A percentile compares a stretch with the other conserved stretches of the same genome.
Conservation (phyloP, 106 monocot genomes). For the Chionographis japonica region DNA sequence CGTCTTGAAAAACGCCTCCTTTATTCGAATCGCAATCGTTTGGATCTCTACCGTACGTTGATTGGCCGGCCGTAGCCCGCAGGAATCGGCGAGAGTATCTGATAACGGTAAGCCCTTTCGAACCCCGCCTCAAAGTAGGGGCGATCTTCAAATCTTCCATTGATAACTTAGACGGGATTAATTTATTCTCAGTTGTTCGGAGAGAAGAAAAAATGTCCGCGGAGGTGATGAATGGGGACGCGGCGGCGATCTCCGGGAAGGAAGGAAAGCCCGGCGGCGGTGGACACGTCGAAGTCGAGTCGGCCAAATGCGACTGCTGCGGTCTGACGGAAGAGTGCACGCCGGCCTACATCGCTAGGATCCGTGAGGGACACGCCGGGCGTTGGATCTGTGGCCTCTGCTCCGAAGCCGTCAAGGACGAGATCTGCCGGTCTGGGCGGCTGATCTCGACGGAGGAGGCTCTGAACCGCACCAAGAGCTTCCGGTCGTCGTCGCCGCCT, state of each 20-base stretch:
- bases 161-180: neutral
- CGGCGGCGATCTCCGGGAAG: neutral
- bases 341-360: conserved; percentile 42
- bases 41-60: too few species aligned
- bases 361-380: conserved; percentile 33
- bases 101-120: too few species aligned
- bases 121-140: too few species aligned
- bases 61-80: too few species aligned
- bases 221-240: conserved; percentile 1
- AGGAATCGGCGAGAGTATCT: too few species aligned
- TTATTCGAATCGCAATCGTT: too few species aligned
- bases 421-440: conserved; percentile 40
- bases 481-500: conserved; percentile 27
- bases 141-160: neutral
- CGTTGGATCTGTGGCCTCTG: conserved; percentile 80
- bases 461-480: conserved; percentile 32
- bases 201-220: conserved; percentile 16
- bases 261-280: neutral
- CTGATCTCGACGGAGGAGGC: conserved; percentile 57
- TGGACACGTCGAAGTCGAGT: conserved; percentile 19
- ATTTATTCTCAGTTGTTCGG: neutral
- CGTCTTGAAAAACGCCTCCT: too few species aligned
- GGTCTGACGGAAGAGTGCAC: conserved; percentile 77
- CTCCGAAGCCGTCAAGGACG: conserved; percentile 64
- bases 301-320: conserved; percentile 61